These are phyloP conservation scores for Solanum sitiens DNA, from an alignment of 257 asterid genomes.

Conservation along the genomic window DNA sequence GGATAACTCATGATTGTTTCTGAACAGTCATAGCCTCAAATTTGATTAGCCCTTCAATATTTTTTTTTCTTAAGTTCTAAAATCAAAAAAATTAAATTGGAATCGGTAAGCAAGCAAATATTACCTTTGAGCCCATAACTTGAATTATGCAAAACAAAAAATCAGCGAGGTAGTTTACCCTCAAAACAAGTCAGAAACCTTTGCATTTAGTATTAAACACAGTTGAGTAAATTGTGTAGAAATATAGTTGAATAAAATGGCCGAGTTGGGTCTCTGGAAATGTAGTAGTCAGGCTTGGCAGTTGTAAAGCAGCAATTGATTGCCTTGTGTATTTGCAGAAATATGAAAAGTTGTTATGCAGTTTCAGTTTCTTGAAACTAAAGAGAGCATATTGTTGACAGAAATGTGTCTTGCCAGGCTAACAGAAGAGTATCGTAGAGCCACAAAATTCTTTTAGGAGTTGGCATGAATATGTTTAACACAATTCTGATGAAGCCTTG, in stretches of 20 bases:
- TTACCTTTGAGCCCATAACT: background rate
- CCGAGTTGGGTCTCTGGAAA: background rate
- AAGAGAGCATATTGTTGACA: background rate
- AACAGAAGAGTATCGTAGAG: background rate
- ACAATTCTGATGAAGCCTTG: background rate
- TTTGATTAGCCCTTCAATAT: background rate
- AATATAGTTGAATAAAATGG: background rate
- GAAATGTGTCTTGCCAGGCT: background rate
- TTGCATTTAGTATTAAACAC: background rate
- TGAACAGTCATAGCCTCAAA: background rate
- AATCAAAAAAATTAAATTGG: background rate
- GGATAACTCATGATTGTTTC: background rate
- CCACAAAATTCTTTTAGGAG: background rate
- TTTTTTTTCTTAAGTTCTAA: background rate
- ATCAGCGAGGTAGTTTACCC: background rate
- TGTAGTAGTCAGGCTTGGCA: background rate
- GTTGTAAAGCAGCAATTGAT: background rate
- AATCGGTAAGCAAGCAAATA: background rate
- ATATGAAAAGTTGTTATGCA: background rate
- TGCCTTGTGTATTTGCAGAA: background rate
- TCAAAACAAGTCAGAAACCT: background rate
- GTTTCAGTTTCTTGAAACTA: background rate
- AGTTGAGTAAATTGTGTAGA: background rate
- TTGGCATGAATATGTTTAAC: background rate
- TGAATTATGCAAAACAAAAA: background rate